Evolutionary conservation across 2,329 filamentous ascomycete species (phyloP), one percentile per base, ranked within the genome.

Genomic region (Herpomyces periplanetae): DNA sequence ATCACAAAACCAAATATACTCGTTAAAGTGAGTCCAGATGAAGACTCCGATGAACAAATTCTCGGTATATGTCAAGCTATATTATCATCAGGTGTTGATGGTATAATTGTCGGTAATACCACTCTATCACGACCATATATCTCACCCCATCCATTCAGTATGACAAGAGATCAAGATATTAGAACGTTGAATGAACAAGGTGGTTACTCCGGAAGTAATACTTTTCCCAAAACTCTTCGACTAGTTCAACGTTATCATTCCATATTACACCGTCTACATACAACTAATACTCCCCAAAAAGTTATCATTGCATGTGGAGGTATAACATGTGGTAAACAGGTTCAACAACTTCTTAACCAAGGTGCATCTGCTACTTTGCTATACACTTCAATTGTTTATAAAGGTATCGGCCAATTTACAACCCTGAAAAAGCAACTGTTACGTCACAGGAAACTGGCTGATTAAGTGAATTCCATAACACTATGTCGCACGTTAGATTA

Each of bases 11-110:
- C 66, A 1, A 56, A 47, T 22, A 68, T 96, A 22, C 87, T 96
- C 68, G 80, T 96, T 31, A 96, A 96, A 44, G 75, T 96, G 9
- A 85, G 68, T 23, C 80, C 80, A 0, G 80, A 96, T 30, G 80
- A 91, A 40, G 69, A 88, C 34, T 56, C 62, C 9, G 58, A 71
- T 20, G 45, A 57, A 21, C 71, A 96, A 35, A 54, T 96, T 24
- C 51, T 60, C 16, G 80, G 73, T 5, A 85, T 96, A 21, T 75
- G 69, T 24, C 54, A 71, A 28, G 73, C 73, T 0, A 59, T 87
- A 6, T 63, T 57, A 45, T 46, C 47, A 27, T 69, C 65, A 24
- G 73, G 73, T 4, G 73, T 91, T 2, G 73, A 88, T 30, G 80
- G 80, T 11, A 57, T 96, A 13, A 88, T 96, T 25, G 75, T 96